phyloP scores from a whole-genome alignment of 768 basidiomycete species.

The Fibroporia radiculosa region DNA sequence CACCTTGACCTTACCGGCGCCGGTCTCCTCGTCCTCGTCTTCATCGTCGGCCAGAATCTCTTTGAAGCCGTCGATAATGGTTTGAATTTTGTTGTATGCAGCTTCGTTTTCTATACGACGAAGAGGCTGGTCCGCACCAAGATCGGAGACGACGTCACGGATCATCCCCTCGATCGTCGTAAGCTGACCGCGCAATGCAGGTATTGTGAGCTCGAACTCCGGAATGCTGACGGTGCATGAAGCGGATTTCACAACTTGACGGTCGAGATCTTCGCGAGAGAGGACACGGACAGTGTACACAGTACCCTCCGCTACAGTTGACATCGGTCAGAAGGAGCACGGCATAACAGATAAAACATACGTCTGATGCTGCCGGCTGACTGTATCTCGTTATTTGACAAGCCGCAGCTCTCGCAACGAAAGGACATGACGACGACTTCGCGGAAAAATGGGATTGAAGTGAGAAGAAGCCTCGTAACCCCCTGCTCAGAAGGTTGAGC shows the following conservation, averaged over 20 bases:
- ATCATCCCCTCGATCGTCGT: slow-evolving; percentile 96
- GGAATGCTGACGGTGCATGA: slow-evolving; percentile 78
- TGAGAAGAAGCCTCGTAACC: slow-evolving; percentile 78
- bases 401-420: slow-evolving; percentile 88
- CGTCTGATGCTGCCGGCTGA: slow-evolving; percentile 82
- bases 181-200: slow-evolving; percentile 81
- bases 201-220: slow-evolving; percentile 87
- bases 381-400: slow-evolving; percentile 89
- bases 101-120: slow-evolving; percentile 72
- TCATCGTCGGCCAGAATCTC: slow-evolving; percentile 53
- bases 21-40: slow-evolving; percentile 36
- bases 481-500: slow-evolving; percentile 47
- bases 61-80: slow-evolving; percentile 58
- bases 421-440: slow-evolving; percentile 97
- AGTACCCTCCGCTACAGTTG: slow-evolving; percentile 64
- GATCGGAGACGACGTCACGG: slow-evolving; percentile 73
- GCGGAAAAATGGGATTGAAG: slow-evolving; percentile 90
- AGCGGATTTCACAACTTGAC: slow-evolving; percentile 88
- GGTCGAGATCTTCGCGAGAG: slow-evolving; percentile 70
- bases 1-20: slow-evolving; percentile 19
- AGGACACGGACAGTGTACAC: slow-evolving; percentile 77
- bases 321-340: neutral
- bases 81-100: slow-evolving; percentile 66
- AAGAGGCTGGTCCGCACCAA: slow-evolving; percentile 75
- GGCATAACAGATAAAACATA: slow-evolving; percentile 31